These are phyloP conservation scores for Didymella exigua DNA, from an alignment of 2,329 filamentous ascomycete genomes.

Conservation along the genomic window DNA sequence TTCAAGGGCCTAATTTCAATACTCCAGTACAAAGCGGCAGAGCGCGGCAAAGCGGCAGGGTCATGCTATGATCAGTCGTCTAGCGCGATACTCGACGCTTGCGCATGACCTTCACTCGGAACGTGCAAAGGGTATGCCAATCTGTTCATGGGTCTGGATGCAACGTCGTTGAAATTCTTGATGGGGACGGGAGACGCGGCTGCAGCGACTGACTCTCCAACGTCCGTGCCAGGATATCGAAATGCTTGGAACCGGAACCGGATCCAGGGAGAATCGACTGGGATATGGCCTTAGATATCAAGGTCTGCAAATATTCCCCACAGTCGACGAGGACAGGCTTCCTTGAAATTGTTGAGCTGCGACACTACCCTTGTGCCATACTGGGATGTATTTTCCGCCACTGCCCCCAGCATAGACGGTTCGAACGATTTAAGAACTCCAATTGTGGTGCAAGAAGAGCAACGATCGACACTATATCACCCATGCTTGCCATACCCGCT, in stretches of 20 bases:
- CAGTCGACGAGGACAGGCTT: not conserved
- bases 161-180: not conserved
- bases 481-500: constrained; percentile 4
- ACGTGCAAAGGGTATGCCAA: constrained; percentile 7
- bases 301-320: constrained; percentile 5
- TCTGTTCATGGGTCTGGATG: not conserved
- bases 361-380: not conserved
- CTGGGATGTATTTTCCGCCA: not conserved
- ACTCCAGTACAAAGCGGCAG: not conserved
- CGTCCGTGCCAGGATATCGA: not conserved
- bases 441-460: not conserved
- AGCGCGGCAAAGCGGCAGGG: constrained; percentile 3
- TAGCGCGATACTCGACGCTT: not conserved
- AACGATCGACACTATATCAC: constrained; percentile 11
- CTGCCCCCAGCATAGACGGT: not conserved
- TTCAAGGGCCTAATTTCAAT: not conserved
- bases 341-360: constrained; percentile 15
- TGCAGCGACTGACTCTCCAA: not conserved
- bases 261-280: not conserved
- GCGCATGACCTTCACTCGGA: constrained; percentile 2
- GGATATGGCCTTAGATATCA: not conserved
- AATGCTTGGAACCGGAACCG: not conserved
- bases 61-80: not conserved
- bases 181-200: not conserved
- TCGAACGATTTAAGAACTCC: constrained; percentile 6